Evolutionary conservation across 2,329 filamentous ascomycete genomes (phyloP), one percentile per base, ranked within the genome.

Genomic region (Sporothrix brasiliensis): DNA sequence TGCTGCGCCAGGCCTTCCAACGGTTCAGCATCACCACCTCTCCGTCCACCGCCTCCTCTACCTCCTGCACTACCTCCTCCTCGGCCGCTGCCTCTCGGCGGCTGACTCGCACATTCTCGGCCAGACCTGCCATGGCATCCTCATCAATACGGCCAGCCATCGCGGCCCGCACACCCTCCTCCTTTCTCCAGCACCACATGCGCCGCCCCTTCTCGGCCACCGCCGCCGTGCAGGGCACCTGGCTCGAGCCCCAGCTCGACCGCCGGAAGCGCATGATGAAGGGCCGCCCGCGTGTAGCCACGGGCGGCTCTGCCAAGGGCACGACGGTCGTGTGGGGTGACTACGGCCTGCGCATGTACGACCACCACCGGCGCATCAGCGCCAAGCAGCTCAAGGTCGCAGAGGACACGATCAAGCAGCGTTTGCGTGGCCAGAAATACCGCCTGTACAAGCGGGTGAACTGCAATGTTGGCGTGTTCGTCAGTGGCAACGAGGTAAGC

Each of bases 271-370:
- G 92, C 80, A 97, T 96, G 85, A 94, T 93, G 75, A 97, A 97
- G 83, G 95, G 94, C 52, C 88, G 93, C 1, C 91, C 92, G 66
- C 89, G 93, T 76, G 93, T 98, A 65, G 88, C 92, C 30, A 99
- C 94, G 0, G 95, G 95, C 73, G 95, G 95, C 72, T 96, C 92
- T 69, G 89, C 87, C 49, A 93, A 96, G 79, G 95, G 95, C 75
- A 99, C 95, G 49, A 98, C 94, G 0, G 91, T 99, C 24, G 89
- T 96, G 70, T 98, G 93, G 93, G 95, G 95, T 69, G 94, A 98
- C 80, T 99, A 94, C 79, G 95, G 95, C 10, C 83, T 99, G 75
- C 92, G 95, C 70, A 95, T 99, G 89, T 89, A 86, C 73, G 95
- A 99, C 81, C 92, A 97, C 79, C 92, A 97, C 82, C 91, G 95